Evolutionary conservation across 164 flowering plant genomes (phyloP).

Genomic region (Macadamia integrifolia): DNA sequence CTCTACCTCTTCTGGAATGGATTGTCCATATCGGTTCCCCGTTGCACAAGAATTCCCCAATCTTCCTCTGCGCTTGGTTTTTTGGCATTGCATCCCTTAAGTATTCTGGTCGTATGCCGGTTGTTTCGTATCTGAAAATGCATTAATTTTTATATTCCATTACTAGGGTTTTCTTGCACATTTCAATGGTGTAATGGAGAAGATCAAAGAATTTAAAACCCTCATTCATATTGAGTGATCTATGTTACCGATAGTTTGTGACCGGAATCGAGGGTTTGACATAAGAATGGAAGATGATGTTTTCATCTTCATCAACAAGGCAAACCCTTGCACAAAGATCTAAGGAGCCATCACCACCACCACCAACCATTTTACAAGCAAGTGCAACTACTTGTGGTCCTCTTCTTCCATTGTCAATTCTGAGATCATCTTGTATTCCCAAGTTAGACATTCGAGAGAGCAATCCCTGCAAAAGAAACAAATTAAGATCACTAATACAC

Average conservation of each 20-base stretch:
- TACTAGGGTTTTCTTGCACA: no score
- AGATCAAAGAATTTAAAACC: no score
- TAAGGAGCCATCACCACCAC: slow-evolving; percentile 80
- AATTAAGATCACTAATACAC: neutral
- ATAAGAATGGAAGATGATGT: slow-evolving; percentile 62
- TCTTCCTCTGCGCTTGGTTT: slow-evolving; percentile 58
- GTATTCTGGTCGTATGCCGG: slow-evolving; percentile 73
- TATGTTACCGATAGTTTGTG: slow-evolving; percentile 60
- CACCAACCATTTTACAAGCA: slow-evolving; percentile 90
- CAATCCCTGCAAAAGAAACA: slow-evolving; percentile 19
- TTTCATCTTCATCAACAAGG: slow-evolving; percentile 69
- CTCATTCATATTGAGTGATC: no score
- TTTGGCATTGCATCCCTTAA: slow-evolving; percentile 72
- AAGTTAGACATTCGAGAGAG: slow-evolving; percentile 44
- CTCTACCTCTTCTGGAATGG: slow-evolving; percentile 58
- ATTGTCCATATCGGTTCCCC: slow-evolving; percentile 86
- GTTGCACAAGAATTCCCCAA: slow-evolving; percentile 81
- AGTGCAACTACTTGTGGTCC: slow-evolving; percentile 55
- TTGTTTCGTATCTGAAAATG: slow-evolving; percentile 55
- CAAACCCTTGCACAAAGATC: slow-evolving; percentile 85
- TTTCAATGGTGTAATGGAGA: no score
- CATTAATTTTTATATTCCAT: no score
- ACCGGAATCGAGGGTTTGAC: slow-evolving; percentile 68
- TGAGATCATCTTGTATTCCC: slow-evolving; percentile 41
- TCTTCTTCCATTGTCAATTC: slow-evolving; percentile 32